Percentiles rank a stretch among this genome's conserved stretches.
Conservation (phyloP, 345 rosid species). For the Eucalyptus guilfoylei region DNA sequence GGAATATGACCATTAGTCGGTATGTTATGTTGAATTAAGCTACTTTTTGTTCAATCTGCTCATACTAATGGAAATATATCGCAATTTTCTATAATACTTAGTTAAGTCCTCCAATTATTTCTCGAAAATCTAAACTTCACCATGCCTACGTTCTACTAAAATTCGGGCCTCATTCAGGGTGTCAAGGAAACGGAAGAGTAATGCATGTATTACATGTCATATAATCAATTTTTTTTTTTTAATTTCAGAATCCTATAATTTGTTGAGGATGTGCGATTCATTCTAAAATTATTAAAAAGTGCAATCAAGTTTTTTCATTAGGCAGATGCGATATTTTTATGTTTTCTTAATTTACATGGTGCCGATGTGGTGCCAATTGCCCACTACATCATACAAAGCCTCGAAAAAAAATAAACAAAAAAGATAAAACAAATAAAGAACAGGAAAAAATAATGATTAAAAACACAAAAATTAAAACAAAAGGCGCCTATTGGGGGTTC, state of each 20-base stretch:
- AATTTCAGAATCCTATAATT: background rate
- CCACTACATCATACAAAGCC: background rate
- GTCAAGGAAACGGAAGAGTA: background rate
- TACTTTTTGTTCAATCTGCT: background rate
- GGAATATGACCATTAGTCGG: background rate
- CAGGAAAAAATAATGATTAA: background rate
- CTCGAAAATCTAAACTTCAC: background rate
- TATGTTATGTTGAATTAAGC: background rate
- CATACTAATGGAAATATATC: background rate
- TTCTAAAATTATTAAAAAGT: background rate
- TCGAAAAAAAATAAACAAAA: background rate
- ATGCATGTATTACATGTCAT: background rate
- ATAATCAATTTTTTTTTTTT: background rate
- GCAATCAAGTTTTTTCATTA: background rate
- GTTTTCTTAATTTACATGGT: background rate
- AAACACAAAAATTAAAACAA: background rate
- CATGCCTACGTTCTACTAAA: background rate
- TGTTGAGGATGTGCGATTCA: background rate
- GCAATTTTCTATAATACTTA: background rate
- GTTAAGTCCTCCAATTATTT: background rate
- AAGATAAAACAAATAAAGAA: background rate
- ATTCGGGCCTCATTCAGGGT: background rate
- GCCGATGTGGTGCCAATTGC: background rate
- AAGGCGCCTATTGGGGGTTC: background rate
- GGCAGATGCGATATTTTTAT: background rate